Conservation (phyloP, 2,329 filamentous ascomycete species). For the Monosporascus sp. region DNA sequence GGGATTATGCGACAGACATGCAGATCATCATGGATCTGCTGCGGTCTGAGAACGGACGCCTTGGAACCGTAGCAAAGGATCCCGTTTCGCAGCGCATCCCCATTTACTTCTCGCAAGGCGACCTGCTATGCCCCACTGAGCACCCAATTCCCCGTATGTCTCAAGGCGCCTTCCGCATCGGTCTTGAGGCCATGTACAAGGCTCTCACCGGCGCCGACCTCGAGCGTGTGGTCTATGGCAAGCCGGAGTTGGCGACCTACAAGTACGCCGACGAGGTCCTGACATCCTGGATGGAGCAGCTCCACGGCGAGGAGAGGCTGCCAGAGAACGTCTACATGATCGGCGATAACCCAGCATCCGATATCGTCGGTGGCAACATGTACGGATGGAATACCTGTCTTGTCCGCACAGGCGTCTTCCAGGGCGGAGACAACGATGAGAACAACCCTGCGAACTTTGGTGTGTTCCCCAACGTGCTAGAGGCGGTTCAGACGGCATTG, state of each 20-base stretch:
- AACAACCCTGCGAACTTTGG: constrained; percentile 74
- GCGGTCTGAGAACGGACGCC: constrained; percentile 61
- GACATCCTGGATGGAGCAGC: constrained; percentile 68
- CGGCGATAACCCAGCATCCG: constrained; percentile 68
- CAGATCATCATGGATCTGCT: constrained; percentile 73
- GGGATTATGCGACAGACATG: constrained; percentile 71
- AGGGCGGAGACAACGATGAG: constrained; percentile 70
- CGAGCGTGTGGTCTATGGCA: constrained; percentile 72
- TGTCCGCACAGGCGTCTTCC: constrained; percentile 73
- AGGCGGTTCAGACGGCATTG: constrained; percentile 64
- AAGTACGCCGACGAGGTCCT: constrained; percentile 74
- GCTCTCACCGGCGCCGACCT: constrained; percentile 64
- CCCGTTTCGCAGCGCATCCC: constrained; percentile 63
- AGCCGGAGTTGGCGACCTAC: constrained; percentile 71
- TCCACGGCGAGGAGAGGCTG: constrained; percentile 67
- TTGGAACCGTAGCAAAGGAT: constrained; percentile 62
- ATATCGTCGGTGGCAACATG: constrained; percentile 74
- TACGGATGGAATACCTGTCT: constrained; percentile 80
- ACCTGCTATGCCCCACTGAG: constrained; percentile 55
- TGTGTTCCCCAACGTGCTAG: constrained; percentile 68
- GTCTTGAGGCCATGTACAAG: constrained; percentile 70
- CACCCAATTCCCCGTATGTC: constrained; percentile 65
- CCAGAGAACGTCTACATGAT: constrained; percentile 73
- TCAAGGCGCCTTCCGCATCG: constrained; percentile 71
- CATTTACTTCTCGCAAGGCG: constrained; percentile 58